Evolutionary conservation across 1,284 basidiomycete genomes (phyloP).

Genomic region (Flammula alnicola): DNA sequence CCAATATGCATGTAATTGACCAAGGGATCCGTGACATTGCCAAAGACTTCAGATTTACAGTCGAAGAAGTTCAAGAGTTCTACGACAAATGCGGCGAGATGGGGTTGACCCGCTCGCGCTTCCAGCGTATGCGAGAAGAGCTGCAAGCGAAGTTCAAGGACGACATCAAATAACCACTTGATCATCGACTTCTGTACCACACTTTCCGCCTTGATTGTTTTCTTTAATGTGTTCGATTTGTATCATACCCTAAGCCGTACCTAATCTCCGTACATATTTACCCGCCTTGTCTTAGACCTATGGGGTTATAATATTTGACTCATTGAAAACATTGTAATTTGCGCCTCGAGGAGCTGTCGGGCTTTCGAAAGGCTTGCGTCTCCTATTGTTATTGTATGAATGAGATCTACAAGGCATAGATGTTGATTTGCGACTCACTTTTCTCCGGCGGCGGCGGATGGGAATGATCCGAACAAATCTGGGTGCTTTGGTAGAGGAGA

Average conservation of each 20-base stretch:
- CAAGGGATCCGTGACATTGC: slow-evolving; percentile 66
- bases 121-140: slow-evolving; percentile 66
- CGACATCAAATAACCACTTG: slow-evolving; percentile 32
- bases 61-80: slow-evolving; percentile 74
- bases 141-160: slow-evolving; percentile 49
- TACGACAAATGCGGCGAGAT: slow-evolving; percentile 73
- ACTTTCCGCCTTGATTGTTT: not conserved
- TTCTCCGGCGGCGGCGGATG: slow-evolving; percentile 96
- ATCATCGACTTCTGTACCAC: too few relatives aligned
- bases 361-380: slow-evolving; percentile 76
- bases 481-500: slow-evolving; percentile 95
- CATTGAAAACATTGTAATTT: slow-evolving; percentile 61
- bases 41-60: slow-evolving; percentile 64
- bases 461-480: slow-evolving; percentile 96
- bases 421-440: slow-evolving; percentile 57
- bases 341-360: slow-evolving; percentile 77
- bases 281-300: slow-evolving; percentile 4
- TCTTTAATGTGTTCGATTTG: slow-evolving; percentile 1
- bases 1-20: slow-evolving; percentile 65
- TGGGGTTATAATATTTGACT: slow-evolving; percentile 24
- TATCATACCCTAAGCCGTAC: not conserved
- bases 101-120: slow-evolving; percentile 61
- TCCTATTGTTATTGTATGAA: slow-evolving; percentile 46
- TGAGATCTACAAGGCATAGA: slow-evolving; percentile 9
- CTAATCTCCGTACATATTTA: too few relatives aligned